A percentile compares a stretch with the other conserved stretches of the same genome.
Evolutionary conservation across 202 grass and related monocot species (phyloP).

Genomic region (Carex arenaria): DNA sequence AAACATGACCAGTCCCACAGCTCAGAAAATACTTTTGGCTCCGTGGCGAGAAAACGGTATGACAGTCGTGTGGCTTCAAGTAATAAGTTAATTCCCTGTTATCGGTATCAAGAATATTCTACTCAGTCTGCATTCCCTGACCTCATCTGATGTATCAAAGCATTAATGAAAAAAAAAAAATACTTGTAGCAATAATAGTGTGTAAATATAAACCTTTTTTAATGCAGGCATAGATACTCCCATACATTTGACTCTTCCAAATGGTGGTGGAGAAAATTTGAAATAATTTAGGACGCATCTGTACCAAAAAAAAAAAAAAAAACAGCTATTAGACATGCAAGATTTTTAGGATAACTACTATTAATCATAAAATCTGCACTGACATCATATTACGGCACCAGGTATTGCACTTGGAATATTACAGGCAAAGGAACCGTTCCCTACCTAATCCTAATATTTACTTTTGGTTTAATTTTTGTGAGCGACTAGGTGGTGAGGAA

Average conservation of each 20-base stretch:
- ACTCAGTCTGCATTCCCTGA: not conserved
- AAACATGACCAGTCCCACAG: conserved; percentile 92
- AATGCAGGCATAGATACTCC: conserved; percentile 21
- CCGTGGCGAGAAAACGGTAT: conserved; percentile 75
- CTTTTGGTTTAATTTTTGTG: not conserved
- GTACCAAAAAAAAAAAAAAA: conserved; percentile 26
- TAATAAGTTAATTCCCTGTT: conserved; percentile 53
- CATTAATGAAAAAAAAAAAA: conserved; percentile 7
- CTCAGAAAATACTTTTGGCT: conserved; percentile 59
- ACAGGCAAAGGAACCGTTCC: not conserved
- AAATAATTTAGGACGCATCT: conserved; percentile 71
- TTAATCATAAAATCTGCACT: not conserved
- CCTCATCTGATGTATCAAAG: not conserved
- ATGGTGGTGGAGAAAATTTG: conserved; percentile 74
- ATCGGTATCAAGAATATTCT: conserved; percentile 17
- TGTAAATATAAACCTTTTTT: conserved; percentile 47
- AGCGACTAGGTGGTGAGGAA: not conserved
- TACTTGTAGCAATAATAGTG: not conserved
- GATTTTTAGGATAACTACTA: not conserved
- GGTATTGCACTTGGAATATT: not conserved
- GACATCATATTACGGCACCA: not conserved
- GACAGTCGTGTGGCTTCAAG: conserved; percentile 53
- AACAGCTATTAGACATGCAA: conserved; percentile 18
- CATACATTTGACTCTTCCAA: conserved; percentile 41
- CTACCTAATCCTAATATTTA: not conserved